Evolutionary conservation across 1,284 basidiomycete species (phyloP).

Genomic region (Cystobasidium pallidum): DNA sequence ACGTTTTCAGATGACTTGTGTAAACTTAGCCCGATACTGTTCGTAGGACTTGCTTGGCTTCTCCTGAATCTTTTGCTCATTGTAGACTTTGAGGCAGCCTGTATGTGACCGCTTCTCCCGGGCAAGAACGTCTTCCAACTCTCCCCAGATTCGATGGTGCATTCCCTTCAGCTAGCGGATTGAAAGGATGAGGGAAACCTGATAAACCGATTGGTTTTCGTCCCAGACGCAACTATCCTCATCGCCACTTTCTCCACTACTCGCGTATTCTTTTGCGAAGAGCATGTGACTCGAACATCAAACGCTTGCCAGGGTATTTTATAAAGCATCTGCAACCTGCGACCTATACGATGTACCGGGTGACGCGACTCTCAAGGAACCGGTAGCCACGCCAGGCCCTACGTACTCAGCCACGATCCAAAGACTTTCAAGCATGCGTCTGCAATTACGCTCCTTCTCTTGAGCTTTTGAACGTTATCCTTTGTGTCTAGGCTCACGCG

Average conservation of each 20-base stretch:
- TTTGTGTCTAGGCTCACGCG: too few species aligned
- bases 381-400: too few species aligned
- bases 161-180: constrained; percentile 14
- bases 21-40: constrained; percentile 20
- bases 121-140: constrained; percentile 6
- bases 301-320: constrained; percentile 1
- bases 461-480: too few species aligned
- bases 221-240: constrained; percentile 14
- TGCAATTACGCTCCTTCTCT: too few species aligned
- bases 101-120: constrained; percentile 25
- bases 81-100: constrained; percentile 13
- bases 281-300: constrained; percentile 17
- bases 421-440: too few species aligned
- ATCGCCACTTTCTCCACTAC: constrained; percentile 20
- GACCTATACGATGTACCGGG: too few species aligned
- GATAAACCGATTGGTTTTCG: constrained; percentile 14
- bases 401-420: too few species aligned
- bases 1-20: constrained; percentile 15
- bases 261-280: constrained; percentile 11
- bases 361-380: too few species aligned
- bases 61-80: constrained; percentile 25
- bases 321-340: constrained; percentile 18
- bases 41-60: constrained; percentile 20
- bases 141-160: constrained; percentile 11
- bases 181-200: constrained; percentile 18